Percentiles rank a stretch among this genome's conserved stretches.
These are phyloP conservation scores for Nemania sp. DNA, from an alignment of 2,329 filamentous ascomycete genomes.

Conservation along the genomic window DNA sequence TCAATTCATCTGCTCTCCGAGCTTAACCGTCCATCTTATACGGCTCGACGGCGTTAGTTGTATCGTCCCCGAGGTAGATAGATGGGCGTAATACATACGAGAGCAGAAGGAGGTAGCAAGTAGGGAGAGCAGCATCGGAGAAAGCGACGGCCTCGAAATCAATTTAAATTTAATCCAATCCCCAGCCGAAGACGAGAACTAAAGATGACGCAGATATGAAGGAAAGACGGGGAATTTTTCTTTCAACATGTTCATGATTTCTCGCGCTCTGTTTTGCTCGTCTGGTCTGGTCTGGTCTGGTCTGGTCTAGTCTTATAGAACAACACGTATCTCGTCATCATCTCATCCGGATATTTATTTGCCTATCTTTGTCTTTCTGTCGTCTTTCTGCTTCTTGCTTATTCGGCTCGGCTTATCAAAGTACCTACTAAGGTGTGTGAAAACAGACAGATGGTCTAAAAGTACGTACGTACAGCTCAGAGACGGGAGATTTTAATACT, in stretches of 20 bases:
- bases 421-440: too few relatives aligned
- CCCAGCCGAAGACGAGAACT: not conserved
- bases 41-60: not conserved
- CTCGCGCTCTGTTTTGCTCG: not conserved
- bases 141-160: not conserved
- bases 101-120: not conserved
- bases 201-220: not conserved
- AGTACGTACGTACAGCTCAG: too few relatives aligned
- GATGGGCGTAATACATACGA: conserved; percentile 7
- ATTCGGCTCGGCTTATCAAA: too few relatives aligned
- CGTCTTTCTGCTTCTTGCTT: too few relatives aligned
- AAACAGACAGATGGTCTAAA: too few relatives aligned
- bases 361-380: too few relatives aligned
- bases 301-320: too few relatives aligned
- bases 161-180: not conserved
- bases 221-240: conserved; percentile 9
- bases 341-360: too few relatives aligned
- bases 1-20: not conserved
- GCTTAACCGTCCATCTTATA: conserved; percentile 8
- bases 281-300: too few relatives aligned
- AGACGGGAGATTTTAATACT: too few relatives aligned
- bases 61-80: not conserved
- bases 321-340: too few relatives aligned
- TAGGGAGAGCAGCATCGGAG: not conserved
- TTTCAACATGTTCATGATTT: conserved; percentile 10